Evolutionary conservation across 2,329 filamentous ascomycete species (phyloP).

Genomic region (Drechslerella dactyloides): DNA sequence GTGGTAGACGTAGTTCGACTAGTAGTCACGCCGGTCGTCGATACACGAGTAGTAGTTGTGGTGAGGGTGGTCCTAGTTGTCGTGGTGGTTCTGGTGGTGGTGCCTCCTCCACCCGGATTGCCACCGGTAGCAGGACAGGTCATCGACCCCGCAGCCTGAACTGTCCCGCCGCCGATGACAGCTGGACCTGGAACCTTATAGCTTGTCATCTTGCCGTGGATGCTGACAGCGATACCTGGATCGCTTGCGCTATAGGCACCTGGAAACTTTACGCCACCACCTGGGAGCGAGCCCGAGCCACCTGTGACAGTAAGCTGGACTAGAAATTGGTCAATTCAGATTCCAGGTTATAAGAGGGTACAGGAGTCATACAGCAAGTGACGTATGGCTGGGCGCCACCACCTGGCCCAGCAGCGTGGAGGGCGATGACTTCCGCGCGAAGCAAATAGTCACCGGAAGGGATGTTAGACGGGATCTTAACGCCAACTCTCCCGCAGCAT

Average conservation of each 20-base stretch:
- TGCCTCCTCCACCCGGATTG: constrained; percentile 5
- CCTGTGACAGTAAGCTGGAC: constrained; percentile 62
- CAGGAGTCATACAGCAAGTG: constrained; percentile 54
- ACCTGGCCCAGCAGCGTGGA: constrained; percentile 63
- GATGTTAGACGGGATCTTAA: constrained; percentile 63
- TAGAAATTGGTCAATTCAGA: constrained; percentile 9
- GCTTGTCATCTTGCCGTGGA: constrained; percentile 57
- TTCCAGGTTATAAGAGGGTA: constrained; percentile 3
- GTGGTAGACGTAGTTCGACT: constrained; percentile 13
- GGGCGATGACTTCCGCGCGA: constrained; percentile 64
- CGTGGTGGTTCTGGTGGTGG: too few relatives aligned
- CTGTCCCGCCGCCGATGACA: constrained; percentile 52
- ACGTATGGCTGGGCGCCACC: constrained; percentile 60
- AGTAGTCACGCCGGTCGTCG: not conserved
- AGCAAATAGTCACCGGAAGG: constrained; percentile 65
- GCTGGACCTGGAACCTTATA: constrained; percentile 60
- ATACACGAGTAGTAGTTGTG: not conserved
- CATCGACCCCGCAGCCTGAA: constrained; percentile 23
- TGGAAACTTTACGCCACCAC: constrained; percentile 60
- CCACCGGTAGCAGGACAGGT: constrained; percentile 25
- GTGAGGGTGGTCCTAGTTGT: too few relatives aligned
- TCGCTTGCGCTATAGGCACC: constrained; percentile 62
- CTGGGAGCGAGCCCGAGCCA: constrained; percentile 59
- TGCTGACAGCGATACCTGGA: constrained; percentile 63
- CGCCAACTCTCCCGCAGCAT: constrained; percentile 61